Evolutionary conservation across 768 basidiomycete genomes (phyloP), one percentile per base, ranked within the genome.

Genomic region (Trametes villosa): DNA sequence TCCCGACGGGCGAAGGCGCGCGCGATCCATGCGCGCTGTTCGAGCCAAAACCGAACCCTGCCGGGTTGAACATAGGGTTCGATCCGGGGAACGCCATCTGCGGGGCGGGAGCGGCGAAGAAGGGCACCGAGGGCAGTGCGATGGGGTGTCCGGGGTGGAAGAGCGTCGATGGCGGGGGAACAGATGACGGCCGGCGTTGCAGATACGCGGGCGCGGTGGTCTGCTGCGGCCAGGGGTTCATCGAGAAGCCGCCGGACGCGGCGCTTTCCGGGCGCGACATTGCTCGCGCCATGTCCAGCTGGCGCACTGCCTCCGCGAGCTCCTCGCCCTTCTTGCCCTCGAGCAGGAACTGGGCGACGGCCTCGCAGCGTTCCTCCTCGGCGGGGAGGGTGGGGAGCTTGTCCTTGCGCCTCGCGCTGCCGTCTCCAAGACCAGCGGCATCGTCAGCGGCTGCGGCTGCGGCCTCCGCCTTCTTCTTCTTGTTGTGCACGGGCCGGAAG

Each of bases 311-410:
- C 47, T 77, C 80, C 0, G 85, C 86, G 31, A 89, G 82, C 64
- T 87, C 81, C 29, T 86, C 84, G 38, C 88, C 88, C 70, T 88
- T 88, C 73, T 85, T 88, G 3, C 88, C 88, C 44, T 85, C 82
- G 2, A 90, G 78, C 0, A 89, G 75, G 8, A 89, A 72, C 59
- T 82, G 80, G 0, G 88, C 86, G 15, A 89, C 85, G 49, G 84
- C 82, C 57, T 88, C 78, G 41, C 72, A 74, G 1, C 76, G 72
- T 2, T 68, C 64, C 27, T 75, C 73, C 22, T 76, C 71, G 45
- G 72, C 70, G 17, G 65, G 63, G 0, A 68, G 66, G 1, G 67
- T 24, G 5, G 59, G 56, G 15, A 49, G 24, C 68, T 67, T 69
- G 44, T 72, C 72, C 69, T 76, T 78, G 64, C 72, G 71, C 70